Base-by-base conservation (phyloP, 2,329 filamentous ascomycete genomes). In the Fusarium pseudonygamai region DNA sequence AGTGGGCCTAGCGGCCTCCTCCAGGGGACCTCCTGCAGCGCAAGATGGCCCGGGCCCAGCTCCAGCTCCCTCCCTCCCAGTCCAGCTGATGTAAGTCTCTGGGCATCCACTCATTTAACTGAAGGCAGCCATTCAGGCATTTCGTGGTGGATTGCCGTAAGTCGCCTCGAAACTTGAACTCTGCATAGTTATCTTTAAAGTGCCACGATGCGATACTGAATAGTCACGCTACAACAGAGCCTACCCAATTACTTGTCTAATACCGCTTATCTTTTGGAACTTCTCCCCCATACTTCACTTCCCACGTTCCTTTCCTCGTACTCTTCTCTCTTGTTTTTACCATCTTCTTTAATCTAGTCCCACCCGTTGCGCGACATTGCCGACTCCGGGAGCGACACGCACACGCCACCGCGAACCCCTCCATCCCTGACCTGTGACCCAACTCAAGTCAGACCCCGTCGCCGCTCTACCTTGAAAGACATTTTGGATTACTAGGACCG, bases 321-420 rank as follows among this genome's bases (percentile, higher is more conserved):
- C 61, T 58, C 69, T 69, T 69, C 36, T 73, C 73, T 50, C 73
- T 75, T 73, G 46, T 43, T 55, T 46, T 55, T 61, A 52, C 37
- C 36, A 24, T 72, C 42, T 60, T 60, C 53, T 64, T 73, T 73
- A 75, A 73, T 75, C 69, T 62, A 65, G 64, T 75, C 72, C 63
- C 65, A 58, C 64, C 63, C 65, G 50, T 65, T 75, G 73, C 75
- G 76, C 76, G 73, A 77, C 76, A 75, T 78, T 77, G 72, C 73
- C 75, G 67, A 58, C 60, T 42, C 60, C 66, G 60, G 55, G 64
- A 74, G 60, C 74, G 72, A 76, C 72, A 78, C 76, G 77, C 71
- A 75, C 76, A 77, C 76, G 70, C 76, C 73, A 77, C 75, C 76
- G 76, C 76, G 76, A 74, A 78, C 76, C 76, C 76, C 76, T 78